Evolutionary conservation across 139 green algal species (phyloP).

Genomic region (Bryopsis sp.): DNA sequence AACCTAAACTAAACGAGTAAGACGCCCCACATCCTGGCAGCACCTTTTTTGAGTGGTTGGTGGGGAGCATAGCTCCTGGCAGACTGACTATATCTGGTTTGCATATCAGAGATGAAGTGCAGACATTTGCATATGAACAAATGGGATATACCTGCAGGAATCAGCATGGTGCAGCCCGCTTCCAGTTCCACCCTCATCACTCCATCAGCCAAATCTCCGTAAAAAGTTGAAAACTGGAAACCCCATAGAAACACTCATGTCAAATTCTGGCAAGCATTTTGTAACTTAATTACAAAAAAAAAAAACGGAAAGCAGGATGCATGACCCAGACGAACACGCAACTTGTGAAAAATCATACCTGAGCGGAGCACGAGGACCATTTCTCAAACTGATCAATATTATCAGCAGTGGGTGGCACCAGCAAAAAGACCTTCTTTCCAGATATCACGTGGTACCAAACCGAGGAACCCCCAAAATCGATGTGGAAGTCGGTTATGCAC

Average conservation of each 20-base stretch:
- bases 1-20: too few species aligned
- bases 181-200: slow-evolving; percentile 24
- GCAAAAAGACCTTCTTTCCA: slow-evolving; percentile 43
- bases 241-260: neutral
- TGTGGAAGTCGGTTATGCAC: slow-evolving; percentile 46
- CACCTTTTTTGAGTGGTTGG: too few species aligned
- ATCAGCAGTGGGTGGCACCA: slow-evolving; percentile 27
- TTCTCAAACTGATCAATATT: slow-evolving; percentile 37
- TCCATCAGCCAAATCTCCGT: slow-evolving; percentile 21
- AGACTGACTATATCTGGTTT: too few species aligned
- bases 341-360: slow-evolving; percentile 21
- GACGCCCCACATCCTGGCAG: too few species aligned
- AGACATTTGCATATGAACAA: too few species aligned
- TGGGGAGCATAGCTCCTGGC: too few species aligned
- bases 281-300: slow-evolving; percentile 3
- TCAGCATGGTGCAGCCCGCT: slow-evolving; percentile 40
- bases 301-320: neutral
- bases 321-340: neutral
- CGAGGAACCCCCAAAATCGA: slow-evolving; percentile 45
- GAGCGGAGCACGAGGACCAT: slow-evolving; percentile 30
- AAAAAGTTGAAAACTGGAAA: slow-evolving; percentile 20
- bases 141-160: slow-evolving; percentile 28
- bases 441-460: slow-evolving; percentile 54
- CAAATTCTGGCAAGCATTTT: too few species aligned
- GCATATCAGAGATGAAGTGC: too few species aligned